These are phyloP conservation scores for Aegilops sharonensis DNA, from an alignment of 176 grass and related monocot species.

Conservation along the genomic window DNA sequence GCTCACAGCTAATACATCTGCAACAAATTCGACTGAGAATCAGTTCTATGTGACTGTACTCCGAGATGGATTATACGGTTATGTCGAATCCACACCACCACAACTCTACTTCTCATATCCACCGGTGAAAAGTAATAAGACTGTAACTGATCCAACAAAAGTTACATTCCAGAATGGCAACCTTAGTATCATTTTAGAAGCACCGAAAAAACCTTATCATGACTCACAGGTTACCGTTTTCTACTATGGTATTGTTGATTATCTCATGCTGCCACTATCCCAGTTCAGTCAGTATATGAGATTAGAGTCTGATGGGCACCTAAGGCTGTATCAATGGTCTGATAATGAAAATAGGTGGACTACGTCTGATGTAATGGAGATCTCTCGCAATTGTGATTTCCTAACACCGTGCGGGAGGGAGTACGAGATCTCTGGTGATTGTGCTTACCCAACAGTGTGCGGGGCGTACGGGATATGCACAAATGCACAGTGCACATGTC, in stretches of 20 bases:
- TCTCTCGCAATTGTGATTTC: too few relatives aligned
- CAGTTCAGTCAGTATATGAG: not conserved
- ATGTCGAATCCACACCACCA: not conserved
- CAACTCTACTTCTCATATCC: conserved; percentile 15
- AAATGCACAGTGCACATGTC: not conserved
- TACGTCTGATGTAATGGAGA: not conserved
- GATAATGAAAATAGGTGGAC: not conserved
- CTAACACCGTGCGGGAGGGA: too few relatives aligned
- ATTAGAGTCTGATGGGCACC: not conserved
- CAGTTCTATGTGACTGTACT: conserved; percentile 20
- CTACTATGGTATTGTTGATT: too few relatives aligned
- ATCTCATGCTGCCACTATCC: not conserved
- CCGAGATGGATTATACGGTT: not conserved
- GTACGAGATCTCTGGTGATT: not conserved
- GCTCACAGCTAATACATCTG: not conserved
- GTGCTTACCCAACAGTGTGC: not conserved
- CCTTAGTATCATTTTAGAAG: not conserved
- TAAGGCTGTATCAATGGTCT: not conserved
- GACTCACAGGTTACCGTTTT: too few relatives aligned
- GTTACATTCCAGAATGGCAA: conserved; percentile 7
- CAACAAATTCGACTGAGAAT: conserved; percentile 24
- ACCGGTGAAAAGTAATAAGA: not conserved
- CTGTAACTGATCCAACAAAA: not conserved
- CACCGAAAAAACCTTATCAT: too few relatives aligned
- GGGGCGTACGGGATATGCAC: not conserved